phyloP scores from a whole-genome alignment of 345 rosid genomes.

The Noccaea caerulescens region DNA sequence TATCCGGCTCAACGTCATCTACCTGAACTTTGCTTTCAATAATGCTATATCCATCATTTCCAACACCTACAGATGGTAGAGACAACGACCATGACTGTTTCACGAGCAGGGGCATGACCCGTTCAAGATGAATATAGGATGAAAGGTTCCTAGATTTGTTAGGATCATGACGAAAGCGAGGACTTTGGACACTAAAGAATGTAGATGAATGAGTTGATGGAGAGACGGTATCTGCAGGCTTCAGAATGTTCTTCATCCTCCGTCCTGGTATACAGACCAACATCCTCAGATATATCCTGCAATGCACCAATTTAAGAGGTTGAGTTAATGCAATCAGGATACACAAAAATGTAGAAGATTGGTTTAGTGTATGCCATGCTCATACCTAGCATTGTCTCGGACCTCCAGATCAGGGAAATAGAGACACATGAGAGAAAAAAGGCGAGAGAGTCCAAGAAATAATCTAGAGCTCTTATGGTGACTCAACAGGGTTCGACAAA shows the following conservation, averaged over 20 bases:
- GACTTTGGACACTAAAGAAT: slow-evolving; percentile 67
- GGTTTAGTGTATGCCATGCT: slow-evolving; percentile 20
- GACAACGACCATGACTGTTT: slow-evolving; percentile 91
- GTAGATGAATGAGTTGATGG: slow-evolving; percentile 75
- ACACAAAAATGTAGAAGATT: neutral
- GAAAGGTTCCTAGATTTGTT: slow-evolving; percentile 65
- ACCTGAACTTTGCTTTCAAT: slow-evolving; percentile 51
- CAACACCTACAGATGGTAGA: slow-evolving; percentile 58
- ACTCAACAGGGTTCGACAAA: slow-evolving; percentile 84
- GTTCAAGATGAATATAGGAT: slow-evolving; percentile 72
- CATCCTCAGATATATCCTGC: slow-evolving; percentile 91
- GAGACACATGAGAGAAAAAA: slow-evolving; percentile 83
- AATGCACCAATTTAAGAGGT: slow-evolving; percentile 39
- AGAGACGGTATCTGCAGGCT: slow-evolving; percentile 70
- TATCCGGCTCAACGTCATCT: slow-evolving; percentile 53
- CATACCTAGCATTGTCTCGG: slow-evolving; percentile 90
- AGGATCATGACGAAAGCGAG: slow-evolving; percentile 57
- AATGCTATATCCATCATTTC: slow-evolving; percentile 55
- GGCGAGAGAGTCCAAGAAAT: slow-evolving; percentile 79
- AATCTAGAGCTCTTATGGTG: slow-evolving; percentile 86
- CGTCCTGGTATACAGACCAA: slow-evolving; percentile 82
- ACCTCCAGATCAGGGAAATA: slow-evolving; percentile 96
- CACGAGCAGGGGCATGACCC: slow-evolving; percentile 64
- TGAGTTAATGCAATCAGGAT: slow-evolving; percentile 12
- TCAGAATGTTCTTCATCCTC: slow-evolving; percentile 70